A percentile compares a stretch with the other conserved stretches of the same genome.
These are phyloP conservation scores for Priceomyces haplophilus DNA, from an alignment of 805 yeast genomes.

Conservation along the genomic window DNA sequence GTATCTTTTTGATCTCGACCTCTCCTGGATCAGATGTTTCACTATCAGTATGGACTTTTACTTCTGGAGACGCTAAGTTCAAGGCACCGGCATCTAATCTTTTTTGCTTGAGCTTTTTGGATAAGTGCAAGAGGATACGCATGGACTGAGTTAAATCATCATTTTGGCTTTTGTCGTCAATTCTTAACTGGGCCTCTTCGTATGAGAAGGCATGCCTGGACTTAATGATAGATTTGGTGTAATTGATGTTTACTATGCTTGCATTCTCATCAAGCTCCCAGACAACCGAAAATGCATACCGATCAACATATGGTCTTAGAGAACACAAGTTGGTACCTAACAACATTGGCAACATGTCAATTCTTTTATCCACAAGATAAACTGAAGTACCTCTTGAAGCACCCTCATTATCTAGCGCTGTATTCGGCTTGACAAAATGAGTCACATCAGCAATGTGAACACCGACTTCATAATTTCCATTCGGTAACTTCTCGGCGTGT, in stretches of 20 bases:
- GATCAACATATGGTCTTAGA: slow-evolving; percentile 87
- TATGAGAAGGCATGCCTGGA: slow-evolving; percentile 95
- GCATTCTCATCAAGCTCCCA: slow-evolving; percentile 94
- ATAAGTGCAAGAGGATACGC: slow-evolving; percentile 75
- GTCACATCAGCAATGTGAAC: slow-evolving; percentile 99
- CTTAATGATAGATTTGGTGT: slow-evolving; percentile 81
- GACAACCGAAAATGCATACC: slow-evolving; percentile 91
- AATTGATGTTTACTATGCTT: slow-evolving; percentile 73
- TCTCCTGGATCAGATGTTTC: slow-evolving; percentile 97
- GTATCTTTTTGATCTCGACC: slow-evolving; percentile 82
- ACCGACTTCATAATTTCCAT: slow-evolving; percentile 96
- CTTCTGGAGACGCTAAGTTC: slow-evolving; percentile 96
- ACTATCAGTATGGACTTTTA: slow-evolving; percentile 93
- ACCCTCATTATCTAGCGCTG: slow-evolving; percentile 92
- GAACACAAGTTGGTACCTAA: slow-evolving; percentile 96
- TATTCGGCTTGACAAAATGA: slow-evolving; percentile 90
- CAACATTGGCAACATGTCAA: slow-evolving; percentile 95
- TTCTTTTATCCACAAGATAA: slow-evolving; percentile 94
- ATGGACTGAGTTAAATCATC: slow-evolving; percentile 89
- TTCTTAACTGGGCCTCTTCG: slow-evolving; percentile 86
- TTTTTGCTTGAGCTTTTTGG: slow-evolving; percentile 79
- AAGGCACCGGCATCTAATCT: slow-evolving; percentile 94
- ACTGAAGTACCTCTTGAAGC: slow-evolving; percentile 97
- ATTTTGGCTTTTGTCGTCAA: slow-evolving; percentile 70
- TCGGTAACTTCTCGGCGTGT: slow-evolving; percentile 79